These are phyloP conservation scores for Talaromyces nanjingensis DNA, from an alignment of 495 filamentous ascomycete species.

Conservation along the genomic window DNA sequence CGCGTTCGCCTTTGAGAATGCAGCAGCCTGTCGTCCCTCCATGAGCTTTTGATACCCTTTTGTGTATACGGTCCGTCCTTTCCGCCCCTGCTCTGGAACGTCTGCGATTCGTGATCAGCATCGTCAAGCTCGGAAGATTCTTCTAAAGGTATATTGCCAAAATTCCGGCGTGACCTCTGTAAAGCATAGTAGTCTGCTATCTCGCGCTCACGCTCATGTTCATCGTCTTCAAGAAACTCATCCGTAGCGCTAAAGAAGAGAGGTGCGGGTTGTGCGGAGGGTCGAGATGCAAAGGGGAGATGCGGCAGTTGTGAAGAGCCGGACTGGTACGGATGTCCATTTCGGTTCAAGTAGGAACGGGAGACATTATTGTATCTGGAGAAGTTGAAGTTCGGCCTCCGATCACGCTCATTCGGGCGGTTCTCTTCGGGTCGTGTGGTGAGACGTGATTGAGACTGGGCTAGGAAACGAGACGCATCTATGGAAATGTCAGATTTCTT, in stretches of 20 bases:
- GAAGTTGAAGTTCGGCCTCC: constrained; percentile 30
- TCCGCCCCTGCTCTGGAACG: constrained; percentile 44
- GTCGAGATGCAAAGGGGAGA: constrained; percentile 70
- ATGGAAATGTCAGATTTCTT: neutral
- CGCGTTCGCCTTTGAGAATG: constrained; percentile 2
- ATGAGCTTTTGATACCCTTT: constrained; percentile 46
- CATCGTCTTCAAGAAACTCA: constrained; percentile 81
- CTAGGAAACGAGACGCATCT: constrained; percentile 97
- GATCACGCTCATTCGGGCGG: constrained; percentile 40
- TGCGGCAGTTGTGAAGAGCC: constrained; percentile 61
- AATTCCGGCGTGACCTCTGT: constrained; percentile 79
- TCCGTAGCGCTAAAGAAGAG: constrained; percentile 86
- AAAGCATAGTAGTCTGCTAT: constrained; percentile 89
- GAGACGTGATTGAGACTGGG: constrained; percentile 91
- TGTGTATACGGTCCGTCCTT: constrained; percentile 26
- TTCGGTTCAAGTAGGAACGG: constrained; percentile 44
- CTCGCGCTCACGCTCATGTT: constrained; percentile 84
- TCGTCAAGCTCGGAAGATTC: constrained; percentile 78
- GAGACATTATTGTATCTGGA: constrained; percentile 38
- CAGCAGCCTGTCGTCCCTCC: constrained; percentile 35
- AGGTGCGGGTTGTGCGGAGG: constrained; percentile 66
- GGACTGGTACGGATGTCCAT: constrained; percentile 66
- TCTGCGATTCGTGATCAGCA: constrained; percentile 52
- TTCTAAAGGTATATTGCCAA: constrained; percentile 69
- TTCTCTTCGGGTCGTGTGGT: constrained; percentile 57